Evolutionary conservation across 2,329 filamentous ascomycete genomes (phyloP), one percentile per base, ranked within the genome.

Genomic region (Trichoderma hamatum): DNA sequence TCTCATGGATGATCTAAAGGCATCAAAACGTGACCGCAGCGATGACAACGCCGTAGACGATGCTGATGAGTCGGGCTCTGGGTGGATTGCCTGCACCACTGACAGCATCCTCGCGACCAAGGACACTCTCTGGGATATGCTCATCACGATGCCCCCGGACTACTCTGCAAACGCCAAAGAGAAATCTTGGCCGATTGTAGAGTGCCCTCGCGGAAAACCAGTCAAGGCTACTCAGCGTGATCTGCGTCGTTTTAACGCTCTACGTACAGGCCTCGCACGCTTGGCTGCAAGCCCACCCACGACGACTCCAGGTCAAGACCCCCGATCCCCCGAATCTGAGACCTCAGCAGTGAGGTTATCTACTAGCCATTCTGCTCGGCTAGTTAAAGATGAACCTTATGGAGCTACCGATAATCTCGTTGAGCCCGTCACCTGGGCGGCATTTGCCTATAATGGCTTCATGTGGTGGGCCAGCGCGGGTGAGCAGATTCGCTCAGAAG

Each of bases 11-110:
- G 85, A 91, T 71, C 84, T 84, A n/a, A 81, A 84, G 28, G 81
- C 82, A 2, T 80, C 79, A 59, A 83, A 81, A 76, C 78, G 76
- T n/a, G 71, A 73, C 9, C 76, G 78, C 39, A 75, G 74, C 52
- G 78, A 81, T 54, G 77, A 80, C 56, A 77, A 77, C 52, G 77
- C 78, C 13, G 75, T 79, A 19, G 79, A 80, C 43, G 85, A 84
- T 28, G 84, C 88, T 52, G 84, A 84, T 24, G 84, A 88, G 54
- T 77, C 80, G 28, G 84, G 84, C 36, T 81, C 85, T 16, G 92
- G 94, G 49, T 99, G 94, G 94, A 90, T 97, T 70, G 96, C 95
- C 14, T 97, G 94, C 79, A 97, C 95, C 3, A 98, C 95, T 1
- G 96, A 99, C 80, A 95, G 92, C 76, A 96, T 99, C 69, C 85